These are phyloP conservation scores for Solanum hybrid DNA, from an alignment of 305 asterid genomes.

Conservation along the genomic window DNA sequence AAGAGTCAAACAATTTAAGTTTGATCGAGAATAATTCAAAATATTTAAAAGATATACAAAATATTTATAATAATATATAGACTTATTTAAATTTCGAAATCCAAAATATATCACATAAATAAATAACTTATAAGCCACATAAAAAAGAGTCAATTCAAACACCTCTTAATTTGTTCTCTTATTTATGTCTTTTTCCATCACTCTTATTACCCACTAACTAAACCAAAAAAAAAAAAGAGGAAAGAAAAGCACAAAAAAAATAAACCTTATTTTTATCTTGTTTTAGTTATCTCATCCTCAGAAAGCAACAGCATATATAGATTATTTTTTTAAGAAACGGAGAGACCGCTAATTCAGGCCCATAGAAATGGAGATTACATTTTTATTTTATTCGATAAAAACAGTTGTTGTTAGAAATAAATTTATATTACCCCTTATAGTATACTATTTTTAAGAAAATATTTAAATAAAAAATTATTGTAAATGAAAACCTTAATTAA, in stretches of 20 bases:
- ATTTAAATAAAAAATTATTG: background rate
- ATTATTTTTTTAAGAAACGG: background rate
- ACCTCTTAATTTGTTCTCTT: background rate
- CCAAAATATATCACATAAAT: too few relatives aligned
- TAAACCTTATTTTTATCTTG: conserved; percentile 12
- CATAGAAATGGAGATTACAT: background rate
- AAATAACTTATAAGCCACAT: background rate
- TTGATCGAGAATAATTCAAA: too few relatives aligned
- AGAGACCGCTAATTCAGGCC: background rate
- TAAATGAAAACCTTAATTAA: background rate
- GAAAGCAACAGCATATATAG: background rate
- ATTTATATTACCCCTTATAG: background rate
- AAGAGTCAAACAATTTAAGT: background rate
- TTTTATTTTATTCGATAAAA: background rate
- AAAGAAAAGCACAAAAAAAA: conserved; percentile 14
- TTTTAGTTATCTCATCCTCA: conserved; percentile 16
- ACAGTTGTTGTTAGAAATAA: background rate
- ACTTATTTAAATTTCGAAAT: too few relatives aligned
- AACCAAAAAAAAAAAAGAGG: conserved; percentile 1
- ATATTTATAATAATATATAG: rapidly evolving
- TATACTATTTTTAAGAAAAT: background rate
- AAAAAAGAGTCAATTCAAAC: background rate
- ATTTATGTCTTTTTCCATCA: conserved; percentile 6
- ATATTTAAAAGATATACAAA: too few relatives aligned
- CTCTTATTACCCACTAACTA: background rate